Base-by-base conservation (phyloP, 2,329 filamentous ascomycete species). In the Hymenoscyphus fraxineus region DNA sequence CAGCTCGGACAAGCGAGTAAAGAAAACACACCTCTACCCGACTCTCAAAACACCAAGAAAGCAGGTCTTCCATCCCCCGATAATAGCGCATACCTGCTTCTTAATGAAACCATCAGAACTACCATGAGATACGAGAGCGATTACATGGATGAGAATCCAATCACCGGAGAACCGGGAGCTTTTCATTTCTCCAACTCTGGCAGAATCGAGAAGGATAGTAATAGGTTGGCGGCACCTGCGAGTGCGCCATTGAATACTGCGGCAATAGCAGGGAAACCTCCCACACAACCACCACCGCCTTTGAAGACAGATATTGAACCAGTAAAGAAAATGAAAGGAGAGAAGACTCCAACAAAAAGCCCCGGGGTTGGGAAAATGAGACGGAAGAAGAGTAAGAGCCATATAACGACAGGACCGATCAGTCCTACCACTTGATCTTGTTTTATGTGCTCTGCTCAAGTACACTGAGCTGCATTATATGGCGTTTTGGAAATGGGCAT, bases 81-180 rank as follows among this genome's bases (percentile, higher is more conserved):
- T 60, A 68, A 70, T 6, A 71, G 69, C 63, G 67, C 67, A 40
- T 66, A 71, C 62, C 63, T 72, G 60, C 72, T 73, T 44, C 68
- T 85, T 1, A 84, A 88, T 68, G 84, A 88, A 69, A 83, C 86
- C 0, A 82, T 86, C 66, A 76, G 79, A 69, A 79, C 85, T 51
- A 84, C 87, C 68, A 78, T 85, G 75, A 81, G 80, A 67, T 85
- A 83, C 69, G 86, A 85, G 44, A 83, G 85, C 59, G 86, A 89
- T 68, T 89, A 86, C 72, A 84, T 89, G 76, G 85, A 89, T 75
- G 85, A 88, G 74, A 89, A 88, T 68, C 85, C 86, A 54, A 88
- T 89, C 70, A 88, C 85, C 0, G 87, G 87, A 59, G 81, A 83
- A 38, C 87, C 87, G 0, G 87, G 87, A 59, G 85, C 87, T 62